These are phyloP conservation scores for Pilaira anomala DNA, from an alignment of 192 early-diverging fungal species.

Conservation along the genomic window DNA sequence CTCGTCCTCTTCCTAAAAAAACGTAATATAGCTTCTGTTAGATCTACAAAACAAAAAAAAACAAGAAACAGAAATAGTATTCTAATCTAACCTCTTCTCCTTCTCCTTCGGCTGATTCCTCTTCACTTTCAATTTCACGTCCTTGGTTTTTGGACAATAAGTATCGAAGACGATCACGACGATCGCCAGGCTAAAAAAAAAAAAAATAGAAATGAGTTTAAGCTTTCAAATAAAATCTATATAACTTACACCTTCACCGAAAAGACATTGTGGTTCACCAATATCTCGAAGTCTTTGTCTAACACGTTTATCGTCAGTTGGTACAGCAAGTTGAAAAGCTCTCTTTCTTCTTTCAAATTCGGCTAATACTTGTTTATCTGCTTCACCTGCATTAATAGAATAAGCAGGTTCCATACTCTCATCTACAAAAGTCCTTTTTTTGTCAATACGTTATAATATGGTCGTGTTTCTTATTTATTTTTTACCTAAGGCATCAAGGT, in stretches of 20 bases:
- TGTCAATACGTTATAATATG: background rate
- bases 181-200: constrained; percentile 58
- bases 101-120: constrained; percentile 45
- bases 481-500: constrained; percentile 24
- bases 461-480: no score
- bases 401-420: constrained; percentile 40
- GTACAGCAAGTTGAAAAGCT: constrained; percentile 79
- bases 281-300: constrained; percentile 68
- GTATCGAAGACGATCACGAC: constrained; percentile 77
- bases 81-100: constrained; percentile 52
- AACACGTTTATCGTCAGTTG: constrained; percentile 86
- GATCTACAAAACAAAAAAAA: background rate
- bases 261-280: constrained; percentile 85
- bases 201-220: constrained; percentile 1
- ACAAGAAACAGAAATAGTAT: constrained; percentile 30
- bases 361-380: constrained; percentile 54
- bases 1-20: constrained; percentile 41
- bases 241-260: constrained; percentile 84
- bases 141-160: constrained; percentile 60
- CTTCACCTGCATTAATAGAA: constrained; percentile 44
- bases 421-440: background rate
- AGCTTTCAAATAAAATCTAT: background rate
- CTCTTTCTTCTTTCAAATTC: constrained; percentile 75
- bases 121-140: constrained; percentile 39
- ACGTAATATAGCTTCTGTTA: constrained; percentile 33